A percentile compares a stretch with the other conserved stretches of the same genome.
phyloP scores from a whole-genome alignment of 1,284 basidiomycete genomes.

The Blastosporella zonata region DNA sequence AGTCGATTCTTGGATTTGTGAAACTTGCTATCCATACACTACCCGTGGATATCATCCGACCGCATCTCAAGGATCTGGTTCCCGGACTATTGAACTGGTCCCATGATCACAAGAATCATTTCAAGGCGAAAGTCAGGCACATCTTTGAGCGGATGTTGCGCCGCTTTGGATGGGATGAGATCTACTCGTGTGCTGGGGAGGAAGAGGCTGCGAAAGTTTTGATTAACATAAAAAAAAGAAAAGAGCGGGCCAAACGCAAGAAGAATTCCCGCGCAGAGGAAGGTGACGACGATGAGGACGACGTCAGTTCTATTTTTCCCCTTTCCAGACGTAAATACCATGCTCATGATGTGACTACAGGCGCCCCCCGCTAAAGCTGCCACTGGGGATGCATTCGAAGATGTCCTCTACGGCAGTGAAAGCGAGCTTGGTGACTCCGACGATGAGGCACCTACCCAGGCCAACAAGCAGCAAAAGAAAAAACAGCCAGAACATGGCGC shows the following conservation, averaged over 20 bases:
- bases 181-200: constrained; percentile 75
- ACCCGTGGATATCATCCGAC: constrained; percentile 65
- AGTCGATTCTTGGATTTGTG: constrained; percentile 92
- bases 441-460: constrained; percentile 49
- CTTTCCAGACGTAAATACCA: neutral
- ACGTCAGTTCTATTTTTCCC: constrained; percentile 15
- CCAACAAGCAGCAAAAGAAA: constrained; percentile 31
- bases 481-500: constrained; percentile 38
- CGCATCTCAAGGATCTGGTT: constrained; percentile 77
- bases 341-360: constrained; percentile 24
- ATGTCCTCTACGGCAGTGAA: constrained; percentile 92
- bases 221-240: constrained; percentile 88
- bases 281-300: constrained; percentile 58
- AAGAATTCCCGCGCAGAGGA: constrained; percentile 53
- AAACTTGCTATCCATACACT: constrained; percentile 93
- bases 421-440: constrained; percentile 79
- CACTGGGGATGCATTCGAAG: constrained; percentile 89
- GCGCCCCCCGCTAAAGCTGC: constrained; percentile 42
- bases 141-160: constrained; percentile 96
- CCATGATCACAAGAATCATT: constrained; percentile 98
- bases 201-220: constrained; percentile 78
- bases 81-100: constrained; percentile 89
- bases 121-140: constrained; percentile 95
- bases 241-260: constrained; percentile 86
- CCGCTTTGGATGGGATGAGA: constrained; percentile 85